phyloP scores from a whole-genome alignment of 2,329 filamentous ascomycete genomes.

The Phialophora verrucosa region DNA sequence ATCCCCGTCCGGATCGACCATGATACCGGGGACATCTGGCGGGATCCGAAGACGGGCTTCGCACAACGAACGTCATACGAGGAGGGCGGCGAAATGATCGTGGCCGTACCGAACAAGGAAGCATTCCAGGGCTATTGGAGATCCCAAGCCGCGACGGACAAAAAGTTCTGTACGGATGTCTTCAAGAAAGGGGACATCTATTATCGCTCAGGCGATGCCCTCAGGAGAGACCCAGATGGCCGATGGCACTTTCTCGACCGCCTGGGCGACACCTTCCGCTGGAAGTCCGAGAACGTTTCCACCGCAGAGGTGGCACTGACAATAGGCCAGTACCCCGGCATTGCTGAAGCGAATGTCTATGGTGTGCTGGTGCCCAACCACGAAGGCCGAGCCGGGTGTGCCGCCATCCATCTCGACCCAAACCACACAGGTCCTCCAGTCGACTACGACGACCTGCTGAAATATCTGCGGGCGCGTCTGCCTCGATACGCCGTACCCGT shows the following conservation, averaged over 20 bases:
- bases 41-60: slow-evolving; percentile 72
- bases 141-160: slow-evolving; percentile 70
- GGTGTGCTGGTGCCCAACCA: slow-evolving; percentile 79
- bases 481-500: slow-evolving; percentile 77
- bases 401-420: slow-evolving; percentile 67
- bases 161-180: slow-evolving; percentile 76
- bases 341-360: slow-evolving; percentile 85
- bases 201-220: slow-evolving; percentile 83
- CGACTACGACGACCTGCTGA: slow-evolving; percentile 65
- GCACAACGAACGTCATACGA: slow-evolving; percentile 67
- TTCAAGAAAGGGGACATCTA: slow-evolving; percentile 77
- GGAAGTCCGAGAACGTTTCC: slow-evolving; percentile 80
- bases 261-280: slow-evolving; percentile 61
- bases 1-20: slow-evolving; percentile 73
- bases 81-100: slow-evolving; percentile 77
- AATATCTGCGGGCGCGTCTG: slow-evolving; percentile 63
- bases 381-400: slow-evolving; percentile 83
- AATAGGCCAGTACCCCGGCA: slow-evolving; percentile 67
- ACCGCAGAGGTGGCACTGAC: slow-evolving; percentile 81
- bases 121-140: slow-evolving; percentile 84
- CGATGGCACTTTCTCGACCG: slow-evolving; percentile 77
- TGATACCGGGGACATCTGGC: slow-evolving; percentile 68
- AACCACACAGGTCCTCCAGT: slow-evolving; percentile 52
- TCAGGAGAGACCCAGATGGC: slow-evolving; percentile 73
- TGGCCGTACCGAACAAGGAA: slow-evolving; percentile 65